Percentiles rank a stretch among this genome's conserved stretches.
These are phyloP conservation scores for Pyrenochaeta sp. DNA, from an alignment of 2,329 filamentous ascomycete genomes.

Conservation along the genomic window DNA sequence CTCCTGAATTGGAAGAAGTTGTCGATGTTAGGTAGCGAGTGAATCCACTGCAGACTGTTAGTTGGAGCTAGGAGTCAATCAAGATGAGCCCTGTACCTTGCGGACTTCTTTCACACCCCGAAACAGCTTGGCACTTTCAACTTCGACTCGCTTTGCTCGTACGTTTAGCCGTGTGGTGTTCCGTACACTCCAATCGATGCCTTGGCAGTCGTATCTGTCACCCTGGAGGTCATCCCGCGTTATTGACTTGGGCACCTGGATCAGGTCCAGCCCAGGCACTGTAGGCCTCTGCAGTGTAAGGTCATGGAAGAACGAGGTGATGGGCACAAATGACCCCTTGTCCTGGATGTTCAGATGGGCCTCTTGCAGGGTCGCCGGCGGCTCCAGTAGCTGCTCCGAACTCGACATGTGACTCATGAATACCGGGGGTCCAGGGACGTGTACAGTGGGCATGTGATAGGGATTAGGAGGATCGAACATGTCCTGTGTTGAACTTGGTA, in stretches of 20 bases:
- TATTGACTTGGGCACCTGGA: conserved; percentile 37
- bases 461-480: conserved; percentile 13
- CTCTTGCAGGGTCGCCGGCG: conserved; percentile 34
- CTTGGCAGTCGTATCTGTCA: conserved; percentile 49
- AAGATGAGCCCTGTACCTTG: conserved; percentile 22
- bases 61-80: neutral
- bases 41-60: conserved; percentile 22
- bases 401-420: conserved; percentile 23
- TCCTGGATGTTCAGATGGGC: conserved; percentile 41
- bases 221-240: conserved; percentile 43
- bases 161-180: conserved; percentile 38
- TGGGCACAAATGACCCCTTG: conserved; percentile 37
- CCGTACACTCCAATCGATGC: conserved; percentile 48
- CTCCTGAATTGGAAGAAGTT: conserved; percentile 58
- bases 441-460: conserved; percentile 23
- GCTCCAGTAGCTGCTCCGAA: conserved; percentile 31
- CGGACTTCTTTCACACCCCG: conserved; percentile 24
- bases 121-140: conserved; percentile 31
- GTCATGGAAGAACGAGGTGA: conserved; percentile 40
- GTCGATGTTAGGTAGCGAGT: conserved; percentile 51
- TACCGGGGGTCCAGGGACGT: conserved; percentile 15
- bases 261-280: conserved; percentile 31
- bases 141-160: conserved; percentile 33
- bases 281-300: conserved; percentile 22
- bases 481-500: conserved; percentile 6